Conservation (phyloP, 345 rosid species). For the Mallotus nudiflorus region DNA sequence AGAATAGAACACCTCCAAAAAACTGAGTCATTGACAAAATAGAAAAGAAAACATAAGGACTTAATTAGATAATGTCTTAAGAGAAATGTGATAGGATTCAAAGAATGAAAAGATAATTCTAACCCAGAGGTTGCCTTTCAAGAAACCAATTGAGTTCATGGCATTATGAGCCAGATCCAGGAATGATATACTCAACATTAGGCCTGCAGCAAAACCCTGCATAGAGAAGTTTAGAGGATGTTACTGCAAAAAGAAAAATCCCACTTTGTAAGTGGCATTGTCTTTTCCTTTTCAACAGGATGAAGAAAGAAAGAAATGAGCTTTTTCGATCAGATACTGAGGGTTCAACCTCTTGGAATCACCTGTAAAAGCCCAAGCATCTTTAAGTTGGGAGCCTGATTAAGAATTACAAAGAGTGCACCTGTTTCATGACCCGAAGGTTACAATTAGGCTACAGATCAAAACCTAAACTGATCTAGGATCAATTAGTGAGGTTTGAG, state of each 20-base stretch:
- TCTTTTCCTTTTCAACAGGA: neutral
- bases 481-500: conserved; percentile 10
- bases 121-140: conserved; percentile 96
- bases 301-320: neutral
- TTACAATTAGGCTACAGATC: conserved; percentile 16
- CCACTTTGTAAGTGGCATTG: conserved; percentile 5
- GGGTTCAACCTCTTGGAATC: conserved; percentile 17
- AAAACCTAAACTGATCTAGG: conserved; percentile 7
- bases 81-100: conserved; percentile 8
- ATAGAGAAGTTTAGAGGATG: conserved; percentile 25
- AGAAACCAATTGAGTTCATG: conserved; percentile 90
- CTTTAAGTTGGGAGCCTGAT: conserved; percentile 83
- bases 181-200: conserved; percentile 97
- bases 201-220: conserved; percentile 98
- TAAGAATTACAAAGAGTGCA: conserved; percentile 79
- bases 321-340: conserved; percentile 11
- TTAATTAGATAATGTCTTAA: conserved; percentile 5
- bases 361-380: conserved; percentile 98
- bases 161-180: conserved; percentile 98
- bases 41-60: conserved; percentile 26
- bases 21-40: conserved; percentile 57
- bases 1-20: conserved; percentile 90
- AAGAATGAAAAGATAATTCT: conserved; percentile 32
- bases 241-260: conserved; percentile 1
- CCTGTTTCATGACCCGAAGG: conserved; percentile 49